Evolutionary conservation across 768 basidiomycete species (phyloP), one percentile per base, ranked within the genome.

Genomic region (Mycena capillaripes): DNA sequence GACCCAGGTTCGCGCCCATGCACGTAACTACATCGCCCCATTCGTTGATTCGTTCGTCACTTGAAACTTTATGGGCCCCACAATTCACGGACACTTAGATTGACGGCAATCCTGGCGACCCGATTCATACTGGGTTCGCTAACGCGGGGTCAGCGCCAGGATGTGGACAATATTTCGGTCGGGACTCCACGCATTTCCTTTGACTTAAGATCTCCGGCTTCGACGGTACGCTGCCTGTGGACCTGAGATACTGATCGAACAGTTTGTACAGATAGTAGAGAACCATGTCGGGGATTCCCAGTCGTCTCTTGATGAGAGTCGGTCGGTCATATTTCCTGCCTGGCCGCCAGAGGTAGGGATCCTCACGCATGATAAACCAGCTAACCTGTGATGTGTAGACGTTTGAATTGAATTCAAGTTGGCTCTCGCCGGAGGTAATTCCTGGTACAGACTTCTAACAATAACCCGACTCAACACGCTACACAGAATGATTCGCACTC

Each of bases 21-120:
- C 59, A 8, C 59, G 59, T 23, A 62, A 62, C 34, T 62, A 44
- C 44, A 62, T 62, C 32, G 61, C 61, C 17, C 61, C 61, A 32
- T 62, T 62, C 29, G 40, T 62, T 23, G 61, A 62, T 34, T 62
- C 61, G 61, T 44, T 44, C 42, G 42, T 44, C 42, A 4, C 42
- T 44, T 44, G 42, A 44, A 44, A 44, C 10, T 44, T 44, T 44
- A 44, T 44, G 42, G 42, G 42, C 42, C 42, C 42, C 19, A 44
- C 42, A 44, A 44, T 44, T 44, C 10, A 44, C 42, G 42, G 42
- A 44, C 42, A 44, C 42, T 44, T 17, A 44, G 42, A 44, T 44
- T 44, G 42, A 44, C 42, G 14, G 42, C 42, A 44, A 44, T 44
- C 42, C 9, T 44, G 10, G 48, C 48, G 48, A 50, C 48, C 48